These are phyloP conservation scores for Leptographium procerum DNA, from an alignment of 2,329 filamentous ascomycete genomes.

Conservation along the genomic window DNA sequence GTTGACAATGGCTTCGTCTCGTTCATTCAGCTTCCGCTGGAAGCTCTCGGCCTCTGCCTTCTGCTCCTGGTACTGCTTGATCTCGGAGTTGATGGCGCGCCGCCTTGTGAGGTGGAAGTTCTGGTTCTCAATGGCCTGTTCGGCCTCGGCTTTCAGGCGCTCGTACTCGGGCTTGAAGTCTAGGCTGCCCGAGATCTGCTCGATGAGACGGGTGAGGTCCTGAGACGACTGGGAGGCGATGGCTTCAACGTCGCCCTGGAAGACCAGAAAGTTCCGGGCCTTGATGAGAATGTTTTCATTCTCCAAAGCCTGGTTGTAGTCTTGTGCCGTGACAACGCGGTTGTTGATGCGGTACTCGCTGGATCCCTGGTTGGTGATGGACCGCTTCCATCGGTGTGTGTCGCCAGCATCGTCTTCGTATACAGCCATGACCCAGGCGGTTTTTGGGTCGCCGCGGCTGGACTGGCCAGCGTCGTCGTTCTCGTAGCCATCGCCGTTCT, in stretches of 20 bases:
- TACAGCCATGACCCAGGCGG: constrained; percentile 97
- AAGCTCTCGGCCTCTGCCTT: constrained; percentile 93
- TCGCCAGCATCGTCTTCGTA: constrained; percentile 96
- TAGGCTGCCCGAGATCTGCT: constrained; percentile 93
- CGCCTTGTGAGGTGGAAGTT: constrained; percentile 80
- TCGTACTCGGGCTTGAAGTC: constrained; percentile 95
- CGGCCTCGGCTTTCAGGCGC: constrained; percentile 70
- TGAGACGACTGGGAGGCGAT: constrained; percentile 93
- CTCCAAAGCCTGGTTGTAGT: constrained; percentile 90
- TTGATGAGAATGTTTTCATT: constrained; percentile 95
- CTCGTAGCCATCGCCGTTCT: constrained; percentile 51
- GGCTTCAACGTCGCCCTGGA: constrained; percentile 94
- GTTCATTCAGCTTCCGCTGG: constrained; percentile 78
- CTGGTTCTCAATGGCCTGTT: constrained; percentile 80
- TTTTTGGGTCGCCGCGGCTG: constrained; percentile 75
- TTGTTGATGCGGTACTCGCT: constrained; percentile 98
- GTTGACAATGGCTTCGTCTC: constrained; percentile 81
- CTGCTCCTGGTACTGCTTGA: constrained; percentile 95
- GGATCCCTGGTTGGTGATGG: constrained; percentile 75
- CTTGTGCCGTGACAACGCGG: constrained; percentile 71
- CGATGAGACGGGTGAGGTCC: constrained; percentile 84
- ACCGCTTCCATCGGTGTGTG: constrained; percentile 90
- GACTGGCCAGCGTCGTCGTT: constrained; percentile 52
- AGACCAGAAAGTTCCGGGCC: constrained; percentile 93
- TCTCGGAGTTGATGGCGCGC: constrained; percentile 91